Evolutionary conservation across 768 basidiomycete genomes (phyloP).

Genomic region (Epithele typhae): DNA sequence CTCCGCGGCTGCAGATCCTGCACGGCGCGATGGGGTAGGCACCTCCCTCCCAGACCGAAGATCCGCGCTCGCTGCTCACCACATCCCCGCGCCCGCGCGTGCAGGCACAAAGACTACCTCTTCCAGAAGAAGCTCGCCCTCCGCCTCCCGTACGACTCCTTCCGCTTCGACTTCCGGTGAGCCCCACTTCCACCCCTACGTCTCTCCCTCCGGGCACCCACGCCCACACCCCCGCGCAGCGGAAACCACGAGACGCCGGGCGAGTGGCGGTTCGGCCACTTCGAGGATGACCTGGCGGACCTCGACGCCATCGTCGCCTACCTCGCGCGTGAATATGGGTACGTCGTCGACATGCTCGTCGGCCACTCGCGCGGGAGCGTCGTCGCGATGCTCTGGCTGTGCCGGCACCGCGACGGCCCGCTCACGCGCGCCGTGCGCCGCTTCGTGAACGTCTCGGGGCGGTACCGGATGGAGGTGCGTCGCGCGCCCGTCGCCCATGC

Average conservation of each 20-base stretch:
- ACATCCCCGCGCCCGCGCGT: neutral
- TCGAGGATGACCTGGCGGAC: slow-evolving; percentile 57
- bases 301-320: slow-evolving; percentile 60
- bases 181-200: too few species aligned
- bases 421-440: slow-evolving; percentile 48
- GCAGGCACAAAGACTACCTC: slow-evolving; percentile 81
- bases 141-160: slow-evolving; percentile 69
- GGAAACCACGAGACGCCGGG: slow-evolving; percentile 78
- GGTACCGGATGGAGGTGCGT: slow-evolving; percentile 77
- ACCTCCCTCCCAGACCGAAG: neutral
- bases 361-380: slow-evolving; percentile 78
- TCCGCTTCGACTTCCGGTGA: slow-evolving; percentile 85
- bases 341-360: slow-evolving; percentile 63
- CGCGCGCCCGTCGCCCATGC: neutral
- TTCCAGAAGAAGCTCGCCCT: slow-evolving; percentile 71
- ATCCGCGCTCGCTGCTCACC: too few species aligned
- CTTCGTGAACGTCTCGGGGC: slow-evolving; percentile 71
- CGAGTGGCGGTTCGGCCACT: slow-evolving; percentile 48
- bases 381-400: slow-evolving; percentile 65
- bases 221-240: slow-evolving; percentile 31
- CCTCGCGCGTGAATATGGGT: slow-evolving; percentile 56
- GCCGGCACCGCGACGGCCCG: slow-evolving; percentile 38
- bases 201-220: too few species aligned
- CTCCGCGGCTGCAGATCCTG: slow-evolving; percentile 48
- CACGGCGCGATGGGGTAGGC: slow-evolving; percentile 77